phyloP scores from a whole-genome alignment of 306 rosid genomes.

The Cicer cuneatum region DNA sequence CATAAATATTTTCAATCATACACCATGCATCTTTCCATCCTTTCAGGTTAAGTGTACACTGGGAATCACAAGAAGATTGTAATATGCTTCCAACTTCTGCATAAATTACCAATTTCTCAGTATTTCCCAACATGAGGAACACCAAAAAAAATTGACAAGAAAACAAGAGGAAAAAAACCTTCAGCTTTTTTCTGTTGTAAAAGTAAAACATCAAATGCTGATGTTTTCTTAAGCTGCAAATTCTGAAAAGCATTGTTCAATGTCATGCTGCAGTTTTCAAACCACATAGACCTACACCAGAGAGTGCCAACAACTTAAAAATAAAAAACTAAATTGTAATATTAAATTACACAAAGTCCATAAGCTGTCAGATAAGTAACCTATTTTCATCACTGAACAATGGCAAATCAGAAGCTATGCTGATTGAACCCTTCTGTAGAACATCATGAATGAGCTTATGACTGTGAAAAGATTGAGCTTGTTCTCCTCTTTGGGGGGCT shows the following conservation, averaged over 20 bases:
- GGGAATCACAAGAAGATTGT: slow-evolving; percentile 51
- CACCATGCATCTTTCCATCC: slow-evolving; percentile 74
- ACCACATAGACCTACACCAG: slow-evolving; percentile 69
- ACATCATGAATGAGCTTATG: slow-evolving; percentile 48
- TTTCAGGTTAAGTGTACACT: slow-evolving; percentile 41
- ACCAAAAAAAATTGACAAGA: not conserved
- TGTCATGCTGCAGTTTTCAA: slow-evolving; percentile 55
- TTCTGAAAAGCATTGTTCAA: slow-evolving; percentile 53
- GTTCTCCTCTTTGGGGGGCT: slow-evolving; percentile 43
- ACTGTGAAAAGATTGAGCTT: slow-evolving; percentile 51
- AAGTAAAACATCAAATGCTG: slow-evolving; percentile 40
- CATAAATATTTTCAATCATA: slow-evolving; percentile 59
- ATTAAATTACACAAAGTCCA: slow-evolving; percentile 3
- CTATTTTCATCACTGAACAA: slow-evolving; percentile 59
- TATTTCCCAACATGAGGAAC: not conserved
- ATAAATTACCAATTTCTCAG: slow-evolving; percentile 33
- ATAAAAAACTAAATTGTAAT: not conserved
- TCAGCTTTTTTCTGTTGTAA: slow-evolving; percentile 43
- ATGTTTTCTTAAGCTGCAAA: slow-evolving; percentile 46
- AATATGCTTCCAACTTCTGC: slow-evolving; percentile 49
- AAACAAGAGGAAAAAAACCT: slow-evolving; percentile 37
- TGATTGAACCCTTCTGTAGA: slow-evolving; percentile 41
- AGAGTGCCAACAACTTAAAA: slow-evolving; percentile 34
- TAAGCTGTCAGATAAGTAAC: slow-evolving; percentile 49
- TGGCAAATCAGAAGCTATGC: slow-evolving; percentile 50